Evolutionary conservation across 2,329 filamentous ascomycete species (phyloP).

Genomic region (Colletotrichum sp.): DNA sequence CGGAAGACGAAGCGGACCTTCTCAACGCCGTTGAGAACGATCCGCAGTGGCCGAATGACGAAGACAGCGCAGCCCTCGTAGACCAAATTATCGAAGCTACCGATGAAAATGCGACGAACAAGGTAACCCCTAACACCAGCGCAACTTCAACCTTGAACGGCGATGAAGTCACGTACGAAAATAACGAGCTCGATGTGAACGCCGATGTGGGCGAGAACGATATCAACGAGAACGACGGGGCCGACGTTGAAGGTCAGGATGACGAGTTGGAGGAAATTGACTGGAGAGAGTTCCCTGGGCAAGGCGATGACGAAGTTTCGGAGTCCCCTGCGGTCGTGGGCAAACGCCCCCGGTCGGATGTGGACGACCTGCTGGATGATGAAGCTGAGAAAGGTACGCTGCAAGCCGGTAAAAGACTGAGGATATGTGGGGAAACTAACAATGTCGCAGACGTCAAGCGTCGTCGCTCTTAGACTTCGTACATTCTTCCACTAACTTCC

Average conservation of each 20-base stretch:
- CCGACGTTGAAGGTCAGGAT: background rate
- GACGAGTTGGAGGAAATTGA: slow-evolving; percentile 29
- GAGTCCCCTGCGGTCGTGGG: slow-evolving; percentile 15
- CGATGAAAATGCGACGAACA: background rate
- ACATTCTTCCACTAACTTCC: slow-evolving; percentile 11
- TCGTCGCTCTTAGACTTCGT: slow-evolving; percentile 24
- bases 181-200: slow-evolving; percentile 36
- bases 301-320: slow-evolving; percentile 16
- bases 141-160: slow-evolving; percentile 37
- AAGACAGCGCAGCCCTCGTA: background rate
- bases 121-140: slow-evolving; percentile 27
- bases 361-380: slow-evolving; percentile 25
- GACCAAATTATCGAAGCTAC: background rate
- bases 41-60: background rate
- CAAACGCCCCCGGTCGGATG: slow-evolving; percentile 27
- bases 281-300: slow-evolving; percentile 28
- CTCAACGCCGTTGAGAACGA: background rate
- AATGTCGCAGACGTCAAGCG: slow-evolving; percentile 27
- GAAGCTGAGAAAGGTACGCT: slow-evolving; percentile 27
- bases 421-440: slow-evolving; percentile 5
- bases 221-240: background rate
- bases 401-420: background rate
- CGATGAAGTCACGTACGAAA: slow-evolving; percentile 30
- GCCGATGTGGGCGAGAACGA: slow-evolving; percentile 17
- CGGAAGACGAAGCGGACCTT: background rate